These are phyloP conservation scores for Diospyros kaki DNA, from an alignment of 148 eudicot genomes.

Conservation along the genomic window DNA sequence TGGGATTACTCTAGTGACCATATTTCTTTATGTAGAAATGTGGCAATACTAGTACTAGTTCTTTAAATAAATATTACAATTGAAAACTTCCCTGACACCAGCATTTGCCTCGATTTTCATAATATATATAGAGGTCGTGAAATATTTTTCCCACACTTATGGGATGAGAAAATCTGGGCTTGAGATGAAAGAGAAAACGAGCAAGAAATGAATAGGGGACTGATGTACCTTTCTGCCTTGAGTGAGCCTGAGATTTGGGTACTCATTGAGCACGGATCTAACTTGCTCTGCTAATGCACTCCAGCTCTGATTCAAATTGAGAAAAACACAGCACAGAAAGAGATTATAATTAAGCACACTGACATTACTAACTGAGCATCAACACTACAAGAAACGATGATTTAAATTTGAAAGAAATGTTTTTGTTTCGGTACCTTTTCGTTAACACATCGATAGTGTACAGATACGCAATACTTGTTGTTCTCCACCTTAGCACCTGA, in stretches of 20 bases:
- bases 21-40: no score
- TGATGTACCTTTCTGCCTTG: slow-evolving; percentile 73
- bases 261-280: slow-evolving; percentile 52
- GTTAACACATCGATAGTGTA: slow-evolving; percentile 88
- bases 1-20: no score
- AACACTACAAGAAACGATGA: neutral
- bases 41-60: no score
- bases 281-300: slow-evolving; percentile 63
- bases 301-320: slow-evolving; percentile 57
- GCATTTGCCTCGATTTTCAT: neutral
- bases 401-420: no score
- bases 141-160: no score
- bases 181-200: no score
- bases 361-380: neutral
- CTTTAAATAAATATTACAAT: no score
- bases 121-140: no score
- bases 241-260: slow-evolving; percentile 58
- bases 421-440: slow-evolving; percentile 49
- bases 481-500: slow-evolving; percentile 81
- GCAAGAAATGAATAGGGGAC: neutral
- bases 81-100: neutral
- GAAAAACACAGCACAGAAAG: no score
- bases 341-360: neutral
- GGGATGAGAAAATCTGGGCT: no score
- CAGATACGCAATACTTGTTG: slow-evolving; percentile 85